Conservation (phyloP, 768 basidiomycete species). For the Cyathus striatus region DNA sequence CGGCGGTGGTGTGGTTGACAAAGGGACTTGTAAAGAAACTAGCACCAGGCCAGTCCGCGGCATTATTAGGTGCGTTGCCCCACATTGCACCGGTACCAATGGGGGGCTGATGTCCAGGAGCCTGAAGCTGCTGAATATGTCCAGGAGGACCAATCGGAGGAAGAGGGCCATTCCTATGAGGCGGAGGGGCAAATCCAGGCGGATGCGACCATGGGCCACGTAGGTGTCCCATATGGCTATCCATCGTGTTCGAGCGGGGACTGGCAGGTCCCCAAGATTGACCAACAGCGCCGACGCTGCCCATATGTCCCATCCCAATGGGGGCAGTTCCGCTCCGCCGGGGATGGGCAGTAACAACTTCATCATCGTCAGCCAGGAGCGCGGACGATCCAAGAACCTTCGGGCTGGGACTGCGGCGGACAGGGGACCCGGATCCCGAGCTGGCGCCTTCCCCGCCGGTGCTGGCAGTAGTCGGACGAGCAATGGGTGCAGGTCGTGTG, state of each 20-base stretch:
- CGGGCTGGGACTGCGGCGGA: constrained; percentile 42
- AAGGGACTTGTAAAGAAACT: constrained; percentile 45
- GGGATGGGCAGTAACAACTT: constrained; percentile 43
- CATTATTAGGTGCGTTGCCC: constrained; percentile 26
- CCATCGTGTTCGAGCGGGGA: constrained; percentile 37
- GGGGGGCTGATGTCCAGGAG: constrained; percentile 9
- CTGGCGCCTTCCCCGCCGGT: constrained; percentile 42
- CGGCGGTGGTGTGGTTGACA: constrained; percentile 39
- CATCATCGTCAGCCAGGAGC: constrained; percentile 75
- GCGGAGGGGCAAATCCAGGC: constrained; percentile 10
- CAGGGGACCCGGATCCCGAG: constrained; percentile 59
- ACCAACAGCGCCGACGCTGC: constrained; percentile 10
- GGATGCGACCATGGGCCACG: constrained; percentile 29
- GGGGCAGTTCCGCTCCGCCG: constrained; percentile 32
- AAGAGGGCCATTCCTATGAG: constrained; percentile 20
- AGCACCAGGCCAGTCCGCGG: constrained; percentile 45
- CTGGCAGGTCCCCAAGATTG: constrained; percentile 33
- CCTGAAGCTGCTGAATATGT: constrained; percentile 12
- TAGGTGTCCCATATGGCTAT: constrained; percentile 38
- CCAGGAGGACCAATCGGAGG: constrained; percentile 18
- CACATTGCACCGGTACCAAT: constrained; percentile 28
- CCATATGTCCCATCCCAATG: constrained; percentile 16
- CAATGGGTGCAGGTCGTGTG: constrained; percentile 65
- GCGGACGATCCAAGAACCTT: constrained; percentile 79
- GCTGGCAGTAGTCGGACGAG: constrained; percentile 42